Percentiles rank a stretch among this genome's conserved stretches.
phyloP scores from a whole-genome alignment of 768 basidiomycete species.

The Leucosporidium yakuticum region DNA sequence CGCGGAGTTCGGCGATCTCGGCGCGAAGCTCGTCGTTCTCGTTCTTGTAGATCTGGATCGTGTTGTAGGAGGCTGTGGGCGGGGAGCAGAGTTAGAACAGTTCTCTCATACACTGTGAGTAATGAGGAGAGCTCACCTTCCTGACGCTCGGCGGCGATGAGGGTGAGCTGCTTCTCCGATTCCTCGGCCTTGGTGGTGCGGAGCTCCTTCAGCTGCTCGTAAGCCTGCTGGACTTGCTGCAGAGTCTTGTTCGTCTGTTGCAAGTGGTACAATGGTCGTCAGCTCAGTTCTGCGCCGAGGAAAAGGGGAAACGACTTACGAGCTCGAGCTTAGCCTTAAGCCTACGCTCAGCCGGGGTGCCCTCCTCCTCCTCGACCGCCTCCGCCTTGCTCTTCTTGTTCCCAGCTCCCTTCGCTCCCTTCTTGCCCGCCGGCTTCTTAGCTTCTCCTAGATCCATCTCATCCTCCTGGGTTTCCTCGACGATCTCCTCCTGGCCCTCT shows the following conservation, averaged over 20 bases:
- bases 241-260: slow-evolving; percentile 17
- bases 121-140: background rate
- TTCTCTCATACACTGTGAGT: background rate
- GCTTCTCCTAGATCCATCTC: background rate
- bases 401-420: background rate
- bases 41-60: slow-evolving; percentile 26
- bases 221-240: background rate
- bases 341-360: slow-evolving; percentile 17
- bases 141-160: slow-evolving; percentile 20
- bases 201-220: slow-evolving; percentile 14
- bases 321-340: slow-evolving; percentile 23
- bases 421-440: slow-evolving; percentile 6
- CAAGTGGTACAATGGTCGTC: background rate
- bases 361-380: background rate
- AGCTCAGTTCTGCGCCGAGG: background rate
- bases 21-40: slow-evolving; percentile 12
- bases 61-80: slow-evolving; percentile 8
- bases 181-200: slow-evolving; percentile 27
- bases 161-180: slow-evolving; percentile 16
- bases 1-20: slow-evolving; percentile 8
- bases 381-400: slow-evolving; percentile 1
- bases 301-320: slow-evolving; percentile 8
- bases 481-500: background rate
- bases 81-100: too few species aligned
- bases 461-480: slow-evolving; percentile 1